These are phyloP conservation scores for Boletales sp. DNA, from an alignment of 768 basidiomycete species.

Conservation along the genomic window DNA sequence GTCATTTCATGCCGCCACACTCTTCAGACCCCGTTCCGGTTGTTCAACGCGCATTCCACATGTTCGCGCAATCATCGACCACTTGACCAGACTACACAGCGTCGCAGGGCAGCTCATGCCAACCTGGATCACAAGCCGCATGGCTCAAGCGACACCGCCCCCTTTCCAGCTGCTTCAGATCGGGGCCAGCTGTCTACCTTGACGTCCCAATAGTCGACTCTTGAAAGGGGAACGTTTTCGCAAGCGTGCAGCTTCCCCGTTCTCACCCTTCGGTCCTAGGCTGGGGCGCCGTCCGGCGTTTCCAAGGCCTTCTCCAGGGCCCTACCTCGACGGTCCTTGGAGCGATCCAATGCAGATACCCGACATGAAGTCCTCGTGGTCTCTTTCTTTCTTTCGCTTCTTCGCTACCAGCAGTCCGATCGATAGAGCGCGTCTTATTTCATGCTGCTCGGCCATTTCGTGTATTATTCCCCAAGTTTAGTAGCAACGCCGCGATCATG, in stretches of 20 bases:
- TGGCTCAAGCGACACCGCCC: constrained; percentile 17
- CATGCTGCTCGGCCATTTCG: constrained; percentile 29
- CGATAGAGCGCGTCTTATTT: constrained; percentile 31
- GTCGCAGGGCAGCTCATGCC: constrained; percentile 20
- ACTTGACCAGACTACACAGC: constrained; percentile 22
- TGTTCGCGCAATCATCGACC: constrained; percentile 28
- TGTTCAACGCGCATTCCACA: constrained; percentile 33
- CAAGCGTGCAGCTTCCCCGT: background rate
- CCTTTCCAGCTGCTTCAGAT: constrained; percentile 10
- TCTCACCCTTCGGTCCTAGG: constrained; percentile 10
- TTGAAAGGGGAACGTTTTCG: background rate
- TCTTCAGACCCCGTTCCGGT: constrained; percentile 25
- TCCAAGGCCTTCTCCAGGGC: constrained; percentile 20
- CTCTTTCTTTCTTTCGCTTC: constrained; percentile 28
- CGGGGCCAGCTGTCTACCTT: constrained; percentile 2
- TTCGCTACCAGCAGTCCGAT: constrained; percentile 32
- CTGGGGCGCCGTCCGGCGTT: constrained; percentile 20
- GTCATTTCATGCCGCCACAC: constrained; percentile 17
- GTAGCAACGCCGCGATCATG: constrained; percentile 28
- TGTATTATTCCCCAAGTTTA: constrained; percentile 22
- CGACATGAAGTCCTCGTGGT: constrained; percentile 36
- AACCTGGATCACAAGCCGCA: constrained; percentile 20
- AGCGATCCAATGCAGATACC: constrained; percentile 35
- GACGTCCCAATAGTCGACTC: constrained; percentile 3
- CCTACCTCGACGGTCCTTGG: constrained; percentile 25